Base-by-base conservation (phyloP, 345 rosid genomes). In the Citrus medica region DNA sequence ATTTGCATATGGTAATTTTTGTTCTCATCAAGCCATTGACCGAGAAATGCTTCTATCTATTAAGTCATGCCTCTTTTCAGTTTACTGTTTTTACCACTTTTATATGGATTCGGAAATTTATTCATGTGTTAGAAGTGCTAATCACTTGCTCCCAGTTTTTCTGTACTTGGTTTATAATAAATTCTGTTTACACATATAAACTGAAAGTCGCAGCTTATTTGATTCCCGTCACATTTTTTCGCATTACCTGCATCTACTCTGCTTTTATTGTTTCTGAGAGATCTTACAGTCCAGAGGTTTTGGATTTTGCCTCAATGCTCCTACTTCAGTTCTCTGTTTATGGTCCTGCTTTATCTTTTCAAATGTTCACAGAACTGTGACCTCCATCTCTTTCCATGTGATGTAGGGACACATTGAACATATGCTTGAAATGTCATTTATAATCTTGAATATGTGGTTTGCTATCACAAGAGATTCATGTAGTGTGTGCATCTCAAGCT, bases 1-100 rank as follows among this genome's bases (percentile, higher is more conserved):
- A 69, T 69, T 74, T 75, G 75, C 73, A 73, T 64, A 33, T 71
- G 76, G 67, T 68, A 76, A 71, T 71, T 81, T 77, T 83, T 76
- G 74, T 74, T 81, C 74, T 65, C 55, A 28, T 56, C 51, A 55
- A 77, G 80, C 82, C 17, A 40, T 42, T 65, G 70, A 67, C 51
- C n/a, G 25, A 5, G 42, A 30, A 24, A 63, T 42, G 38, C 74
- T 19, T 77, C 37, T 74, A 55, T 35, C 60, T 33, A 46, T 46
- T 46, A 12, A 48, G 37, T 71, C 48, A 7, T 40, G 70, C 73
- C 51, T 22, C 58, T 67, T 65, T 33, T 9, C 3, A 10, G n/a
- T 30, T 32, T 33, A 22, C 40, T n/a, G 13, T 4, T 65, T 66
- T 66, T 7, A 17, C 9, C 35, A 21, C 5, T 1, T 63, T 25